A percentile compares a stretch with the other conserved stretches of the same genome.
Evolutionary conservation across 1,284 basidiomycete species (phyloP).

Genomic region (Termitomyces sp.): DNA sequence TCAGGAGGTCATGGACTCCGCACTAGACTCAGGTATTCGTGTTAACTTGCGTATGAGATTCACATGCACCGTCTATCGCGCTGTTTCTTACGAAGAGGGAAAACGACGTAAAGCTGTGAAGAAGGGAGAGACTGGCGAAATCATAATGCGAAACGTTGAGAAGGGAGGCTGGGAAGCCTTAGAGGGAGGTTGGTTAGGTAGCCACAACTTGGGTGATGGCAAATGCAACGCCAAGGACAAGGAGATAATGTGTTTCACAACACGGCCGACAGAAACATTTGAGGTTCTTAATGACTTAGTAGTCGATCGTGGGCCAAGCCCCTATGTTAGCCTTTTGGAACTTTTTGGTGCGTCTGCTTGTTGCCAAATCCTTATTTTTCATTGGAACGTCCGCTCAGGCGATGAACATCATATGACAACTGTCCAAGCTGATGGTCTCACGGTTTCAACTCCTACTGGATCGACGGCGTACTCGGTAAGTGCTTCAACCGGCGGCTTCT

Average conservation of each 20-base stretch:
- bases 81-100: conserved; percentile 68
- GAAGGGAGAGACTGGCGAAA: conserved; percentile 88
- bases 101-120: conserved; percentile 81
- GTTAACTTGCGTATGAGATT: conserved; percentile 99
- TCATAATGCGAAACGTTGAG: conserved; percentile 88
- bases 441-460: conserved; percentile 94
- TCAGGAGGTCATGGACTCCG: conserved; percentile 83
- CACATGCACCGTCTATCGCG: conserved; percentile 96
- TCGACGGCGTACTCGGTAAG: conserved; percentile 96
- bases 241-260: conserved; percentile 98
- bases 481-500: conserved; percentile 10
- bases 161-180: conserved; percentile 92
- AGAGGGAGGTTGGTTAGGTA: conserved; percentile 64
- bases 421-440: conserved; percentile 96
- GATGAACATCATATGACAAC: conserved; percentile 99
- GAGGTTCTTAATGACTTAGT: conserved; percentile 98
- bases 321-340: conserved; percentile 94
- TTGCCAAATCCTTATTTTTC: not conserved
- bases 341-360: conserved; percentile 74
- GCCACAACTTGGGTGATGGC: conserved; percentile 32
- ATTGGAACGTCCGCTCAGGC: conserved; percentile 42
- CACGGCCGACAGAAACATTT: conserved; percentile 92
- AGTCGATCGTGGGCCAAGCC: conserved; percentile 96
- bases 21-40: conserved; percentile 89
- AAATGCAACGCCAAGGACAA: conserved; percentile 69